A percentile compares a stretch with the other conserved stretches of the same genome.
Evolutionary conservation across 1,284 basidiomycete genomes (phyloP).

Genomic region (Sporisorium exsertum): DNA sequence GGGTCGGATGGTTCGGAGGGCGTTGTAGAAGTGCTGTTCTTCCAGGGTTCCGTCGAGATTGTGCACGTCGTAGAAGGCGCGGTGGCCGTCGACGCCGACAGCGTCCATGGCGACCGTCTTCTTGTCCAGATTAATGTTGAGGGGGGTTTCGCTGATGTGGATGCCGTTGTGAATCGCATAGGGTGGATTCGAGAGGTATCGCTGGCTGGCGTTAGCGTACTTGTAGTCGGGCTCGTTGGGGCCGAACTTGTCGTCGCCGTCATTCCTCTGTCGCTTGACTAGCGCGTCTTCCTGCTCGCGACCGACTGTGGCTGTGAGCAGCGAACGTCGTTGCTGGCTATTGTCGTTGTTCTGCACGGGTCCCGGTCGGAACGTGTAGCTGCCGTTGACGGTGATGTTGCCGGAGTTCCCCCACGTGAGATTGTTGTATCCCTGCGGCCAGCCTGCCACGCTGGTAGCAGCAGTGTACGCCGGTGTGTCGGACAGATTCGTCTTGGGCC

Average conservation of each 20-base stretch:
- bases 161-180: constrained; percentile 80
- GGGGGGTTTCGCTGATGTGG: constrained; percentile 68
- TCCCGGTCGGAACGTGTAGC: constrained; percentile 38
- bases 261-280: constrained; percentile 10
- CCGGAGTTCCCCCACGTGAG: constrained; percentile 76
- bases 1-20: constrained; percentile 40
- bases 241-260: constrained; percentile 17
- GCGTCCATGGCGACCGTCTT: constrained; percentile 51
- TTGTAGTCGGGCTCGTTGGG: constrained; percentile 32
- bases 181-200: constrained; percentile 69
- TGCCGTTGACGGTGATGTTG: constrained; percentile 79
- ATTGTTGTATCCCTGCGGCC: constrained; percentile 75
- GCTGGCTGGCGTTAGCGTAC: constrained; percentile 42
- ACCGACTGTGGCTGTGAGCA: neutral
- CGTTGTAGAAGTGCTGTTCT: constrained; percentile 46
- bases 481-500: constrained; percentile 71
- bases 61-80: constrained; percentile 67
- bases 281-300: constrained; percentile 9
- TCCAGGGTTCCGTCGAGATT: constrained; percentile 51
- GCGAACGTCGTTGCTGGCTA: constrained; percentile 16
- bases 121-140: constrained; percentile 71
- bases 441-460: constrained; percentile 46
- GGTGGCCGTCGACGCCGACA: constrained; percentile 70
- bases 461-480: constrained; percentile 63
- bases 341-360: constrained; percentile 41